Evolutionary conservation across 2,329 filamentous ascomycete genomes (phyloP).

Genomic region (Lachnellula occidentalis): DNA sequence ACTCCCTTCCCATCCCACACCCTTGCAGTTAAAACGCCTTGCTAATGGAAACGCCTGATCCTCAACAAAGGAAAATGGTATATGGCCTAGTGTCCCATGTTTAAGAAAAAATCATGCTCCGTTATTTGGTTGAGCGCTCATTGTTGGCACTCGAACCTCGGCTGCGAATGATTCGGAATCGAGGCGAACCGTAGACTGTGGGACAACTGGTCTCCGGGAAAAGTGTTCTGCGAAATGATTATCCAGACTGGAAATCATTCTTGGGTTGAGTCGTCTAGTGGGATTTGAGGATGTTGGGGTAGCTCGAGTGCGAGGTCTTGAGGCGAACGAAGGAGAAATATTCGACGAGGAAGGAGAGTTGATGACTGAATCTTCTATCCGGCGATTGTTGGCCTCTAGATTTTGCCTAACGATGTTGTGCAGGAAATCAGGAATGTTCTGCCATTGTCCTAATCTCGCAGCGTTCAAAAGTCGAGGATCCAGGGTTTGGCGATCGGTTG

Average conservation of each 20-base stretch:
- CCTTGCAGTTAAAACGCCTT: slow-evolving; percentile 12
- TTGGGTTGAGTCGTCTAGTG: not conserved
- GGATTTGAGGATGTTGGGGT: slow-evolving; percentile 1
- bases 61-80: slow-evolving; percentile 8
- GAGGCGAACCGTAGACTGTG: not conserved
- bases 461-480: slow-evolving; percentile 48
- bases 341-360: slow-evolving; percentile 5
- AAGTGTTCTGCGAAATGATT: slow-evolving; percentile 11
- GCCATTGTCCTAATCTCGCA: slow-evolving; percentile 52
- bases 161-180: not conserved
- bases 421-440: slow-evolving; percentile 51
- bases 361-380: slow-evolving; percentile 12
- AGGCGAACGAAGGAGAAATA: slow-evolving; percentile 1
- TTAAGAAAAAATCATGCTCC: not conserved
- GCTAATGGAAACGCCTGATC: slow-evolving; percentile 11
- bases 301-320: slow-evolving; percentile 9
- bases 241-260: slow-evolving; percentile 6
- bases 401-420: slow-evolving; percentile 44
- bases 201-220: slow-evolving; percentile 10
- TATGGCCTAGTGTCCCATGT: slow-evolving; percentile 15
- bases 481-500: slow-evolving; percentile 33
- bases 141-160: not conserved
- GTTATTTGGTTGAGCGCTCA: not conserved
- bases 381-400: slow-evolving; percentile 18
- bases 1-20: not conserved